These are phyloP conservation scores for Gleditsia sinensis DNA, from an alignment of 306 rosid species.

Conservation along the genomic window DNA sequence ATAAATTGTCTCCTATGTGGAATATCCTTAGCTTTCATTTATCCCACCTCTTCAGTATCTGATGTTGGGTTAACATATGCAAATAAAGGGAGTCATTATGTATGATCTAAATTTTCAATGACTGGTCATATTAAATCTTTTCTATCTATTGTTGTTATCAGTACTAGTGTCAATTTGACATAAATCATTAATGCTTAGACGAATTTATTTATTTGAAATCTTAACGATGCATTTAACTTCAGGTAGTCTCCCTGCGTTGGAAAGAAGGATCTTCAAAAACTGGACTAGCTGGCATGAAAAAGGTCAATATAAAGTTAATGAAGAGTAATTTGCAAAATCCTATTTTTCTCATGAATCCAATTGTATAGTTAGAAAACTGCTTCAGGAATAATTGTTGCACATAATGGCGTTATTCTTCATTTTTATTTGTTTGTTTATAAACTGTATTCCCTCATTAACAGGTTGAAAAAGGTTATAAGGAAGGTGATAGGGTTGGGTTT, in stretches of 20 bases:
- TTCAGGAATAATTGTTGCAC: neutral
- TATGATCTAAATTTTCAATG: neutral
- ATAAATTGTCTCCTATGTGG: neutral
- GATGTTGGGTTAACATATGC: neutral
- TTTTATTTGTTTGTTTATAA: neutral
- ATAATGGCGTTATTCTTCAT: neutral
- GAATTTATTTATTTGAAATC: neutral
- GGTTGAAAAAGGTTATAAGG: conserved; percentile 35
- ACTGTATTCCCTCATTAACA: neutral
- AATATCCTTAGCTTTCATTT: neutral
- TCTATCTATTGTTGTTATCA: neutral
- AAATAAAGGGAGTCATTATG: neutral
- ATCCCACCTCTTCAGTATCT: neutral
- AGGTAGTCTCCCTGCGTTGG: conserved; percentile 40
- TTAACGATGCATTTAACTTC: conserved; percentile 6
- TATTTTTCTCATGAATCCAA: neutral
- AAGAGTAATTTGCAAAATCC: neutral
- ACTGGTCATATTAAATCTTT: neutral
- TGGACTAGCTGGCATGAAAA: conserved; percentile 34
- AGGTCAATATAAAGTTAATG: conserved; percentile 22
- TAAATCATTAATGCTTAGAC: neutral
- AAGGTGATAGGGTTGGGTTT: conserved; percentile 33
- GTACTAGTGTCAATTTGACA: neutral
- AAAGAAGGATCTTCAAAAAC: conserved; percentile 33
- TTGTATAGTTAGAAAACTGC: neutral